Evolutionary conservation across 2,329 filamentous ascomycete species (phyloP), one percentile per base, ranked within the genome.

Genomic region (Trichophyton mentagrophytes): DNA sequence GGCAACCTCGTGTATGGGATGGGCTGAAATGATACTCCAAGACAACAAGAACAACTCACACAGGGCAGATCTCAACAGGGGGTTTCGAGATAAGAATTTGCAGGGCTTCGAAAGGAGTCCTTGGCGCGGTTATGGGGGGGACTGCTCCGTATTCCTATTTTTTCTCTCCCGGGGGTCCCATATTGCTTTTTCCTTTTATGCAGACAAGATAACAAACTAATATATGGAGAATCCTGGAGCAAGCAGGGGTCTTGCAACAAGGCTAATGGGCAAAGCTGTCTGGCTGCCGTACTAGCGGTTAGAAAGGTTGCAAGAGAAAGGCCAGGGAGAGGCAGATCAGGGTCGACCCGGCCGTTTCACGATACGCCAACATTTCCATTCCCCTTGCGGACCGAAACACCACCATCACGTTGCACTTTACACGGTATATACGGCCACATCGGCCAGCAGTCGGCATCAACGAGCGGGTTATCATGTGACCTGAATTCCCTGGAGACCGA

Each of bases 271-370:
- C 33, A 38, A 55, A 55, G 13, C 13, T 55, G 49, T 36, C 49
- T 55, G 49, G 49, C 49, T 33, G 49, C 25, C 22, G 27, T 53
- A 27, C 49, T 30, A 53, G 51, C 51, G 51, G 51, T 55, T 55
- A 55, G 51, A 55, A 55, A 17, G 51, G 51, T 55, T 55, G 51
- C 51, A 55, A 44, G 51, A 55, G 27, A 38, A 38, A 13, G 42
- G 25, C 49, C 7, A 30, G 49, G 49, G 33, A 53, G 25, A 55
- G 30, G 51, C 51, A 55, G 51, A 55, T 55, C 51, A 55, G 51
- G 51, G 51, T 55, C 51, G 51, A 55, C 51, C 51, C 51, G 51
- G 51, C 51, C 51, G 51, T 55, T 55, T 55, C 51, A 55, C 51
- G 51, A 55, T 38, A 55, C 51, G 51, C 27, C 27, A 36, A 8